Evolutionary conservation across 2,329 filamentous ascomycete species (phyloP).

Genomic region (Penicillium oxalicum): DNA sequence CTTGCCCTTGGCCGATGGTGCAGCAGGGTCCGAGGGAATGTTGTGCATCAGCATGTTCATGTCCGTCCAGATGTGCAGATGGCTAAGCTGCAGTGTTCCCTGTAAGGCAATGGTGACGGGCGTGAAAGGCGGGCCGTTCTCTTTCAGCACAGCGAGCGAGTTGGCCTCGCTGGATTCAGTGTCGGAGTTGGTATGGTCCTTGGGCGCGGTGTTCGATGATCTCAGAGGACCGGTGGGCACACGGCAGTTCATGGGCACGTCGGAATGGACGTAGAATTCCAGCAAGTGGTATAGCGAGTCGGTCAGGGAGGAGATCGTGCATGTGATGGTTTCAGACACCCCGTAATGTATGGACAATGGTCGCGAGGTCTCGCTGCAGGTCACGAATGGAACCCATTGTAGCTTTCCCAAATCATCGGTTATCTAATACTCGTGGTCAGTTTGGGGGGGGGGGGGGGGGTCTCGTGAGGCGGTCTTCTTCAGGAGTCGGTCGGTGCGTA

Average conservation of each 20-base stretch:
- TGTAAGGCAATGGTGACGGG: conserved; percentile 84
- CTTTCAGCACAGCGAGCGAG: conserved; percentile 27
- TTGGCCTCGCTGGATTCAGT: conserved; percentile 47
- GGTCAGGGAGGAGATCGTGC: conserved; percentile 47
- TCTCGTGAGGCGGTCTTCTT: conserved; percentile 1
- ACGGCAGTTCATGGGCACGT: conserved; percentile 86
- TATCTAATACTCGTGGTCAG: conserved; percentile 44
- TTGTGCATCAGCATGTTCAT: conserved; percentile 81
- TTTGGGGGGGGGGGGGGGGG: too few relatives aligned
- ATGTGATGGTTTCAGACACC: conserved; percentile 55
- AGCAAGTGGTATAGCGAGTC: conserved; percentile 52
- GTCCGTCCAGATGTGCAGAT: conserved; percentile 83
- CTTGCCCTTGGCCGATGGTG: conserved; percentile 48
- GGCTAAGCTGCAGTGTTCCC: conserved; percentile 79
- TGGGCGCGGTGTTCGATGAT: conserved; percentile 10
- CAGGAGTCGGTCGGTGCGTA: conserved; percentile 14
- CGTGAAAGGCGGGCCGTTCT: conserved; percentile 45
- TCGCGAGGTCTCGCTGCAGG: conserved; percentile 78
- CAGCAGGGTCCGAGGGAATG: conserved; percentile 26
- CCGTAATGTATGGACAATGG: conserved; percentile 85
- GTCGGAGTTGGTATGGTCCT: conserved; percentile 25
- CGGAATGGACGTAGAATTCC: conserved; percentile 94
- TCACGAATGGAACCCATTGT: conserved; percentile 85
- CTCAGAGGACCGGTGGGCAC: conserved; percentile 68
- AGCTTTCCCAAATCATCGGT: conserved; percentile 74